A percentile compares a stretch with the other conserved stretches of the same genome.
phyloP scores from a whole-genome alignment of 495 filamentous ascomycete genomes.

The Talaromyces proteolyticus region DNA sequence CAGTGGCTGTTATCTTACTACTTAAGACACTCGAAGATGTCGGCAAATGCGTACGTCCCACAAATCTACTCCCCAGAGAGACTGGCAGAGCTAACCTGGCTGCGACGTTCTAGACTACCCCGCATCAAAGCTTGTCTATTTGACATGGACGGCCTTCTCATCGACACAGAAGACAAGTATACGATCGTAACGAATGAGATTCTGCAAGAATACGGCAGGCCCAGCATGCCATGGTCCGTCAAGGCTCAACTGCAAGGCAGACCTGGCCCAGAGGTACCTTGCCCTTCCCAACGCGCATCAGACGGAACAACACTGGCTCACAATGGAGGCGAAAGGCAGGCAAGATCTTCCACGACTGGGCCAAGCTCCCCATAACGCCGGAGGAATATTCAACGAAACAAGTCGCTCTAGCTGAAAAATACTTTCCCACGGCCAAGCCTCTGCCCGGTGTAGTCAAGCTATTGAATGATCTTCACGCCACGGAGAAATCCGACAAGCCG shows the following conservation, averaged over 20 bases:
- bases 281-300: neutral
- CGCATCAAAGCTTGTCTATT: slow-evolving; percentile 91
- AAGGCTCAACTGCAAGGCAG: slow-evolving; percentile 96
- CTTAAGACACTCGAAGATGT: neutral
- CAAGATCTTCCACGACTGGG: slow-evolving; percentile 74
- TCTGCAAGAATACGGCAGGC: slow-evolving; percentile 65
- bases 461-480: slow-evolving; percentile 45
- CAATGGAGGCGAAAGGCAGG: slow-evolving; percentile 25
- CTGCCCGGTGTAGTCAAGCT: slow-evolving; percentile 74
- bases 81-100: neutral
- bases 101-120: slow-evolving; percentile 46
- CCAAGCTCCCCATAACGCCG: slow-evolving; percentile 68
- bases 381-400: slow-evolving; percentile 58
- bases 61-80: neutral
- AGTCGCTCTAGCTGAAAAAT: slow-evolving; percentile 53
- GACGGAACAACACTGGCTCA: neutral
- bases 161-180: slow-evolving; percentile 93
- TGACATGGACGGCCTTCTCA: slow-evolving; percentile 95
- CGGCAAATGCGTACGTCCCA: neutral
- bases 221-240: slow-evolving; percentile 79
- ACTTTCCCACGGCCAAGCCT: slow-evolving; percentile 68
- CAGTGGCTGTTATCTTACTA: neutral
- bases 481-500: slow-evolving; percentile 34
- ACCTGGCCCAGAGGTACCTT: slow-evolving; percentile 59
- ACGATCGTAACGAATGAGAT: slow-evolving; percentile 76